Evolutionary conservation across 2,329 filamentous ascomycete species (phyloP), one percentile per base, ranked within the genome.

Genomic region (Diaporthe citri): DNA sequence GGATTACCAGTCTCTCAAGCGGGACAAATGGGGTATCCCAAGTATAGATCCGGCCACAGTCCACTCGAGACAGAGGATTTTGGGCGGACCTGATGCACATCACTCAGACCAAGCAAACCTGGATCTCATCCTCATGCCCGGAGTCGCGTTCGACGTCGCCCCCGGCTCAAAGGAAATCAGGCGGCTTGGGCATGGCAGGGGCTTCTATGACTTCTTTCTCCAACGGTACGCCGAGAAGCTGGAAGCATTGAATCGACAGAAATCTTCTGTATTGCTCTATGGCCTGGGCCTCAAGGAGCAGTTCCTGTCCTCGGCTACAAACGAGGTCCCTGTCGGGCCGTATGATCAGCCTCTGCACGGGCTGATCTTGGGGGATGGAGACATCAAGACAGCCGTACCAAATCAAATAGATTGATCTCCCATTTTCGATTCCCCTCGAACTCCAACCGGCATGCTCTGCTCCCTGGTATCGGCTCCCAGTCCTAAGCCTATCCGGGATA

Each of bases 171-270:
- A 87, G 4, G 86, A 86, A 17, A 89, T 97, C 76, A 90, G 93
- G 78, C 90, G 97, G 79, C 89, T 98, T 28, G 97, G 97, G 55
- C 97, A 99, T 84, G 97, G 97, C 74, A 97, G 95, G 84, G 97
- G 97, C 43, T 99, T 97, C 86, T 99, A 99, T 87, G 97, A 99
- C 86, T 94, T 92, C 83, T 99, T 98, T 84, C 86, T 99, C 81
- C 91, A 93, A 80, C 91, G 93, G 79, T 97, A 96, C 80, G 82
- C 85, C 71, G 82, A 89, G 82, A 88, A 83, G 83, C 36, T 77
- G 46, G 51, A 55, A 41, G 36, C 31, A 4, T 41, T 83, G 64
- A 81, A 82, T 73, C 80, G 82, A 56, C 81, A 81, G 51, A 80
- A 80, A 56, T 81, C 82, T 73, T 82, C 85, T 80, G 82, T 90